Evolutionary conservation across 495 filamentous ascomycete species (phyloP), one percentile per base, ranked within the genome.

Genomic region (Elasticomyces elasticus): DNA sequence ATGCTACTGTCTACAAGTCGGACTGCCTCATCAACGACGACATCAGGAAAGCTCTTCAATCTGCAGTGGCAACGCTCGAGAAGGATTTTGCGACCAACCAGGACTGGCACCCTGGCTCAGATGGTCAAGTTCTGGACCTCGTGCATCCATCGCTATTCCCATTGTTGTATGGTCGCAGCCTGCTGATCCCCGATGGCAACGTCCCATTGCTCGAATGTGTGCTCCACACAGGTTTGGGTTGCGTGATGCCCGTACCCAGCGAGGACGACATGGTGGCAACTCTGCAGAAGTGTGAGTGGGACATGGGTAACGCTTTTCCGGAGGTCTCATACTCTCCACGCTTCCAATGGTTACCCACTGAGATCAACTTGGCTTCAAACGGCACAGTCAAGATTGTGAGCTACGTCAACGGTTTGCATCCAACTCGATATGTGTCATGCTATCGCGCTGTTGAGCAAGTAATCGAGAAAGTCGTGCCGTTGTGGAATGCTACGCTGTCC

Each of bases 341-440:
- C 10, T 44, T 12, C 46, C 81, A 85, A 49, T 83, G 77, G 79
- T 64, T 84, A 20, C 81, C 82, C 0, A 74, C 71, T 33, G 72
- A 83, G 12, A 71, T 84, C 20, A 9, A 11, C 20, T 9, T 44
- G 10, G 41, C 9, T 9, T 43, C 67, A 5, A 64, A 80, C 38
- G 26, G 33, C 13, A 25, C 52, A 0, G 60, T 63, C 71, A 72
- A 30, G 45, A 69, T 78, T n/a, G 53, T 43, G 2, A 72, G 68
- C 27, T 80, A 84, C 59, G 77, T 85, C 67, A 84, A 84, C 56
- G 84, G 82, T 54, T 62, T 81, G 0, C 75, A 81, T 52, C 80
- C 81, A 0, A 27, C 24, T 2, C 41, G 71, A 19, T 67, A 82
- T 51, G 45, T 50, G 6, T 40, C 52, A 1, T 68, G 84, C 5